These are phyloP conservation scores for Lipomyces yamanashiensis DNA, from an alignment of 805 yeast species.

Conservation along the genomic window DNA sequence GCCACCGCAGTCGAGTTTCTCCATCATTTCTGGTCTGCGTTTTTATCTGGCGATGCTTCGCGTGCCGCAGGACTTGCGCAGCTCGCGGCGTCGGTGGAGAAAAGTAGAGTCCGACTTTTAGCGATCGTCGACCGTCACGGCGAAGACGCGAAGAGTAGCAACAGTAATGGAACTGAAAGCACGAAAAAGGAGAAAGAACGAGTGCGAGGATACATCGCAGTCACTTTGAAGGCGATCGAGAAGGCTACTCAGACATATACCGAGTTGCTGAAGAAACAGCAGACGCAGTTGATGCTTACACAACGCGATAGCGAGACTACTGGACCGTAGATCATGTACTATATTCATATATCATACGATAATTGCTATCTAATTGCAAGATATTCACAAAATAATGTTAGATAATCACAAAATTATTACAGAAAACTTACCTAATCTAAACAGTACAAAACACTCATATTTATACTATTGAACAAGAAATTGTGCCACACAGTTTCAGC, in stretches of 20 bases:
- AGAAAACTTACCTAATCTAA: no score
- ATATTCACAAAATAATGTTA: no score
- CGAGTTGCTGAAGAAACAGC: constrained; percentile 17
- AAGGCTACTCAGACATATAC: constrained; percentile 14
- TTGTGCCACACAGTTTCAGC: no score
- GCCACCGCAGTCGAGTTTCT: constrained; percentile 76
- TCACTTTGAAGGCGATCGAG: constrained; percentile 23
- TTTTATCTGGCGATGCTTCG: constrained; percentile 53
- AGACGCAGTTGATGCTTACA: neutral
- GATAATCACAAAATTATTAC: no score
- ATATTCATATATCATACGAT: neutral
- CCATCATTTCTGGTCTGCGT: constrained; percentile 74
- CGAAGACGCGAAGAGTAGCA: constrained; percentile 28
- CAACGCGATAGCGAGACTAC: neutral
- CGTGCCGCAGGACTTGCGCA: constrained; percentile 53
- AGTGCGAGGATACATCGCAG: constrained; percentile 16
- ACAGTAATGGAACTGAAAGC: neutral
- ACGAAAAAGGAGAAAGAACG: constrained; percentile 2
- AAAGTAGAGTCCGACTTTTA: constrained; percentile 54
- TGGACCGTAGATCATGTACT: neutral
- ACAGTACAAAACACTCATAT: neutral
- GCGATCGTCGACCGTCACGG: constrained; percentile 41
- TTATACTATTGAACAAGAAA: no score
- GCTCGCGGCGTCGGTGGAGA: constrained; percentile 55
- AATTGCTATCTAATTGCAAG: neutral